phyloP scores from a whole-genome alignment of 2,329 filamentous ascomycete genomes.

The Alternaria ethzedia region DNA sequence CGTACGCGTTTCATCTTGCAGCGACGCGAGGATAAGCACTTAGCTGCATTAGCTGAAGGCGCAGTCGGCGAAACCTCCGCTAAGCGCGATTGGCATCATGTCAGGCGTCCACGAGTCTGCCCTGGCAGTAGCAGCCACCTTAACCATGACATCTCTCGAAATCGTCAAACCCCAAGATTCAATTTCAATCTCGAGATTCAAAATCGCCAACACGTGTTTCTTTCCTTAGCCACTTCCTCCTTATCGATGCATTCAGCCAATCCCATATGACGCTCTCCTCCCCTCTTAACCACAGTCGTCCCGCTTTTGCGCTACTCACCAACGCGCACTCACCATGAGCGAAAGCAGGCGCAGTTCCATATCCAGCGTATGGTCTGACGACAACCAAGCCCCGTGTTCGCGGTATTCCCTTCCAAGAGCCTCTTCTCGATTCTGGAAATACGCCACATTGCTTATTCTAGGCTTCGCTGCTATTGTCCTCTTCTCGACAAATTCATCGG shows the following conservation, averaged over 20 bases:
- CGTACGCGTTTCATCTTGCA: not conserved
- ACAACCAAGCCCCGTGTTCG: not conserved
- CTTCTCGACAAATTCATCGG: not conserved
- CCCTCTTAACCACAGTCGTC: not conserved
- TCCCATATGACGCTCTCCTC: not conserved
- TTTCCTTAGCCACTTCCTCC: not conserved
- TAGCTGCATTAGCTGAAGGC: not conserved
- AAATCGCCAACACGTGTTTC: not conserved
- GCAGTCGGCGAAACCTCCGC: not conserved
- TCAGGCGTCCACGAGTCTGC: not conserved
- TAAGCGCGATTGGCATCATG: not conserved
- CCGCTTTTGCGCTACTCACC: not conserved
- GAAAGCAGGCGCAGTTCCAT: not conserved
- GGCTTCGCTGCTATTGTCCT: not conserved
- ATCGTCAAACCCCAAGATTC: not conserved
- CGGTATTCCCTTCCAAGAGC: not conserved
- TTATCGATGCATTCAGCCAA: not conserved
- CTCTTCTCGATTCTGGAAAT: not conserved
- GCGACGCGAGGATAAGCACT: not conserved
- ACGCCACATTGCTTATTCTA: not conserved
- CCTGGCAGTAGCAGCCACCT: not conserved
- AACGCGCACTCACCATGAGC: not conserved
- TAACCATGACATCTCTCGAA: not conserved
- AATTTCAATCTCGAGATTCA: not conserved
- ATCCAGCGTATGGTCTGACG: not conserved